Evolutionary conservation across 371 early-diverging fungal genomes (phyloP).

Genomic region (Polyrhizophydium stewartii): DNA sequence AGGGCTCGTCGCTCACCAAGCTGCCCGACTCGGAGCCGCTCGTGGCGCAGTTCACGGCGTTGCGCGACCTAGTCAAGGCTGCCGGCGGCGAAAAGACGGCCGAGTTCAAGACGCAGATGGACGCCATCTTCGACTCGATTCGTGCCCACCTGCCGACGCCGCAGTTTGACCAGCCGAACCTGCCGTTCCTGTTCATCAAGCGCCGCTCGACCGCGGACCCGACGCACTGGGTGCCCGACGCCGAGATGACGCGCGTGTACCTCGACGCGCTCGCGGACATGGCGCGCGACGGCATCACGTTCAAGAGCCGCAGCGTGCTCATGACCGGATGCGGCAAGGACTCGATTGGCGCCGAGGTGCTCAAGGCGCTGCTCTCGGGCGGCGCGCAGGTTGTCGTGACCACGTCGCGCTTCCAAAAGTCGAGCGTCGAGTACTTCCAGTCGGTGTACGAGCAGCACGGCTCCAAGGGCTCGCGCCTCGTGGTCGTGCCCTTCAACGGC

Average conservation of each 20-base stretch:
- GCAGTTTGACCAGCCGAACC: slow-evolving; percentile 7
- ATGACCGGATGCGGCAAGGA: slow-evolving; percentile 90
- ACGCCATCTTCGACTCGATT: slow-evolving; percentile 33
- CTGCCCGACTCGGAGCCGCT: slow-evolving; percentile 24
- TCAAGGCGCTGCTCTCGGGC: slow-evolving; percentile 84
- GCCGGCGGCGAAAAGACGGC: slow-evolving; percentile 17
- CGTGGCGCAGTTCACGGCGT: slow-evolving; percentile 23
- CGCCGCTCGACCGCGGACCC: slow-evolving; percentile 30
- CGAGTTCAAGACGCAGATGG: slow-evolving; percentile 21
- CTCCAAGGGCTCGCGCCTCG: slow-evolving; percentile 78
- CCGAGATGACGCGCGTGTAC: slow-evolving; percentile 59
- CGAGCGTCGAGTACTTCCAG: slow-evolving; percentile 84
- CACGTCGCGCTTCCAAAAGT: slow-evolving; percentile 85
- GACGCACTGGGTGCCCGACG: slow-evolving; percentile 30
- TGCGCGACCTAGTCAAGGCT: slow-evolving; percentile 49
- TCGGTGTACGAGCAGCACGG: slow-evolving; percentile 81
- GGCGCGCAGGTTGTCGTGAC: slow-evolving; percentile 92
- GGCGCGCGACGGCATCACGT: slow-evolving; percentile 74
- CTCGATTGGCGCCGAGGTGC: slow-evolving; percentile 86
- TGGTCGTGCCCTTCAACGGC: slow-evolving; percentile 96
- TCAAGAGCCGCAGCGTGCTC: slow-evolving; percentile 75
- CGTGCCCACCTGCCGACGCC: slow-evolving; percentile 19
- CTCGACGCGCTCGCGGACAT: slow-evolving; percentile 70
- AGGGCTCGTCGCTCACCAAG: slow-evolving; percentile 37
- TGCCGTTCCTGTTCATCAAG: slow-evolving; percentile 45